Conservation (phyloP, 31 red algal genomes). For the Bonnemaisonia californica region DNA sequence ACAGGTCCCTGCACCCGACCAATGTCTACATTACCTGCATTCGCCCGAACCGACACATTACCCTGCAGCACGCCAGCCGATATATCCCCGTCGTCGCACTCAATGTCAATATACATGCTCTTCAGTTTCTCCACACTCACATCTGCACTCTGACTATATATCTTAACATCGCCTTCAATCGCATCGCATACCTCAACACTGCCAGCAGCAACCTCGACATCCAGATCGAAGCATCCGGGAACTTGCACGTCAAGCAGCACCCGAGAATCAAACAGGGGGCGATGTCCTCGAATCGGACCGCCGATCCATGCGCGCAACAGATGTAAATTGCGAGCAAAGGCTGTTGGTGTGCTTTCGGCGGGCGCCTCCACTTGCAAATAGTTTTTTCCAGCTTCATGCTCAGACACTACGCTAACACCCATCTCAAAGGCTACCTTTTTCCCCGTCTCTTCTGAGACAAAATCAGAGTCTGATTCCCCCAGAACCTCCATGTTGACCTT, state of each 20-base stretch:
- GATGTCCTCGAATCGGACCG: slow-evolving; percentile 10
- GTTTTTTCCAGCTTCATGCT: background rate
- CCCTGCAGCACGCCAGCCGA: slow-evolving; percentile 52
- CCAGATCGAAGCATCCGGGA: slow-evolving; percentile 55
- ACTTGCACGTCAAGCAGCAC: slow-evolving; percentile 36
- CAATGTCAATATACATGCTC: slow-evolving; percentile 56
- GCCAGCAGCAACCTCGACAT: slow-evolving; percentile 43
- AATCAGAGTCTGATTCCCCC: background rate
- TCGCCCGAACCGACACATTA: slow-evolving; percentile 30
- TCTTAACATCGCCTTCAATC: slow-evolving; percentile 56
- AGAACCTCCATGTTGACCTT: slow-evolving; percentile 29
- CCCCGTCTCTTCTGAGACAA: background rate
- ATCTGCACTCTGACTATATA: slow-evolving; percentile 18
- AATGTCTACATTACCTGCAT: slow-evolving; percentile 44
- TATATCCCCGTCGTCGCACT: slow-evolving; percentile 41
- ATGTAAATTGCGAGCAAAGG: slow-evolving; percentile 7
- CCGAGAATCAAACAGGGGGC: slow-evolving; percentile 16
- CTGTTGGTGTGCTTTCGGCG: background rate
- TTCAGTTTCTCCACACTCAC: slow-evolving; percentile 40
- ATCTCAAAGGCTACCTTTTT: background rate
- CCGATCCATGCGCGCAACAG: background rate
- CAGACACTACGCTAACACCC: background rate
- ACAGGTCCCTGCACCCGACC: slow-evolving; percentile 37
- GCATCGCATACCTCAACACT: slow-evolving; percentile 37
- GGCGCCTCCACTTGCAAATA: slow-evolving; percentile 15